phyloP scores from a whole-genome alignment of 768 basidiomycete genomes.

The Collybia mongolica region DNA sequence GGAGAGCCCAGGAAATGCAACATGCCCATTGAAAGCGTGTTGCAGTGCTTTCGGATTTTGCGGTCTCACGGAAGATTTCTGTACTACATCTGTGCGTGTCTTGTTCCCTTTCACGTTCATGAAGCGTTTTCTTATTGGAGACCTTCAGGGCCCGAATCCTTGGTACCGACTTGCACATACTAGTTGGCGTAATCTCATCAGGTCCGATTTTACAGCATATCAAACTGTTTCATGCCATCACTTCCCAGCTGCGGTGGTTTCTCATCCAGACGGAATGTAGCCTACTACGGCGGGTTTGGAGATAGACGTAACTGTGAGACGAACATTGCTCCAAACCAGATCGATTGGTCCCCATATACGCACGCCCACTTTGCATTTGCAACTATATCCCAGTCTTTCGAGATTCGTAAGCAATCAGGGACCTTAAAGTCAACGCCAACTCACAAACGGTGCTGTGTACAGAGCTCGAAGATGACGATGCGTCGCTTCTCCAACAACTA shows the following conservation, averaged over 20 bases:
- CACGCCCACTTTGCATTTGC: conserved; percentile 17
- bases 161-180: not conserved
- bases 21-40: conserved; percentile 21
- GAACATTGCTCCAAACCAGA: conserved; percentile 6
- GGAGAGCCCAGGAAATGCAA: conserved; percentile 14
- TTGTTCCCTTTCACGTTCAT: no score
- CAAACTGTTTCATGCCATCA: conserved; percentile 10
- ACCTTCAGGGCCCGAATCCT: conserved; percentile 7
- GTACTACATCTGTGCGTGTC: conserved; percentile 12
- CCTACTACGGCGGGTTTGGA: conserved; percentile 21
- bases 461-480: conserved; percentile 12
- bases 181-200: no score
- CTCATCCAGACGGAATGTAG: conserved; percentile 12
- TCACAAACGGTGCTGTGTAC: no score
- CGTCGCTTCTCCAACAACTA: conserved; percentile 7
- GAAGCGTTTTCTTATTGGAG: no score
- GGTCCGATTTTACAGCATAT: not conserved
- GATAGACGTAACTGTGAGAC: conserved; percentile 3
- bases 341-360: conserved; percentile 14
- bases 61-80: conserved; percentile 21
- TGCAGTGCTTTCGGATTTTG: conserved; percentile 24
- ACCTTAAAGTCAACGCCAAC: not conserved
- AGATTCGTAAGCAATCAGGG: not conserved
- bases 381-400: conserved; percentile 13
- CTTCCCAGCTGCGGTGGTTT: conserved; percentile 10